Evolutionary conservation across 176 grass and related monocot species (phyloP), one percentile per base, ranked within the genome.

Genomic region (Oryza nivara): DNA sequence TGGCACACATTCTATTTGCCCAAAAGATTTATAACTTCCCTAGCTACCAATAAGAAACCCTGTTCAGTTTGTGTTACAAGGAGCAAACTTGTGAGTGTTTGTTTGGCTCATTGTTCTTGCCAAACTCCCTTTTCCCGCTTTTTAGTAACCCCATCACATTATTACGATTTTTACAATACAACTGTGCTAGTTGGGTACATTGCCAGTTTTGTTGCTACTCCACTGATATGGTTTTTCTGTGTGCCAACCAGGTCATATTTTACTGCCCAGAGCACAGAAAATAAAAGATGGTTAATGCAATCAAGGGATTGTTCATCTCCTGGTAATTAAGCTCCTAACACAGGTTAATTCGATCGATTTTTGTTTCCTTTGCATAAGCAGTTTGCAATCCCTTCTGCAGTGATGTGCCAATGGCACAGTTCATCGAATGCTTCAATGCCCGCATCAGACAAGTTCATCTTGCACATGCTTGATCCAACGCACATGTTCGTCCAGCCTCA

Each of bases 401-500:
- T 74, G 96, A 95, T 65, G 65, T 95, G 22, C 96, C 96, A 7
- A 95, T 95, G 96, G 86, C 96, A 0, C 93, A 95, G 73, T 95
- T 98, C 71, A 95, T 95, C 9, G 85, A 94, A 98, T 64, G 88
- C 81, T 40, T 88, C 91, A 12, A 88, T 95, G 89, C 89, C 93
- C 0, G 74, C 96, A 60, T 89, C 87, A 1, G 93, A 98, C 5
- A 95, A 68, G 83, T 95, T 98, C 83, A 98, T 98, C 9, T 41
- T 98, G 61, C 96, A 98, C 40, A 80, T 89, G 69, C 91, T 98
- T 47, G 96, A 95, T 71, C 77, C 67, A 73, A 93, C 96, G 0
- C 89, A 94, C 80, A 98, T 98, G 83, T 92, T 98, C 87, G 93
- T 98, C 77, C 93, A 98, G 70, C 89, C 93, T 77, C 83, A 92